These are phyloP conservation scores for Agaricus sinodeliciosus DNA, from an alignment of 768 basidiomycete species.

Conservation along the genomic window DNA sequence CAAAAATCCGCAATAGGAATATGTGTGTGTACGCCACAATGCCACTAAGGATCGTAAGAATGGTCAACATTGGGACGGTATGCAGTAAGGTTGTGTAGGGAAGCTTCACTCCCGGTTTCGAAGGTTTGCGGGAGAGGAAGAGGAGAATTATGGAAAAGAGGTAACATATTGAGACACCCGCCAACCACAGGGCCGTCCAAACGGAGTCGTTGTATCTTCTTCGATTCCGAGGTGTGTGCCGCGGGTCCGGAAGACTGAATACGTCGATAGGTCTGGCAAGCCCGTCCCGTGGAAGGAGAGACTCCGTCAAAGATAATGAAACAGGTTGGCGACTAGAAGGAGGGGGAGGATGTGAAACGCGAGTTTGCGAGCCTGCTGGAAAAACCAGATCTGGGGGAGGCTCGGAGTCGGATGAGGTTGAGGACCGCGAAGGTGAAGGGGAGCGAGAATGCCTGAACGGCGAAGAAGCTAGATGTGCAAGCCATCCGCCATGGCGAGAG, in stretches of 20 bases:
- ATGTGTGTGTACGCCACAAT: slow-evolving; percentile 68
- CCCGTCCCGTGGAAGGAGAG: slow-evolving; percentile 71
- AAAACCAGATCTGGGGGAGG: slow-evolving; percentile 38
- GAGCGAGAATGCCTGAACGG: slow-evolving; percentile 29
- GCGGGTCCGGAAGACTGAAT: slow-evolving; percentile 74
- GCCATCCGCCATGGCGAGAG: slow-evolving; percentile 51
- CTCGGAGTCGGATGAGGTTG: slow-evolving; percentile 33
- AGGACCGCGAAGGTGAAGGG: slow-evolving; percentile 35
- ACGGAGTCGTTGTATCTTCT: slow-evolving; percentile 69
- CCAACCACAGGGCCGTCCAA: slow-evolving; percentile 66
- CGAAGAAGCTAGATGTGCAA: slow-evolving; percentile 70
- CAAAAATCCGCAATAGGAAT: slow-evolving; percentile 71
- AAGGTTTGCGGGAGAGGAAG: slow-evolving; percentile 46
- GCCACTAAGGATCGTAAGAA: slow-evolving; percentile 67
- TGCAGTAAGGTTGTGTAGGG: slow-evolving; percentile 72
- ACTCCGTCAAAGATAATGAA: slow-evolving; percentile 72
- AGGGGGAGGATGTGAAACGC: slow-evolving; percentile 29
- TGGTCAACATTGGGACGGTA: slow-evolving; percentile 70
- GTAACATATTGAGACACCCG: slow-evolving; percentile 51
- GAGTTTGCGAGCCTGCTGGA: slow-evolving; percentile 22
- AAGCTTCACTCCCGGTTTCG: slow-evolving; percentile 27
- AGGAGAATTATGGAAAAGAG: slow-evolving; percentile 61
- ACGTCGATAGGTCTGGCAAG: slow-evolving; percentile 55
- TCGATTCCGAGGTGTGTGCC: slow-evolving; percentile 53
- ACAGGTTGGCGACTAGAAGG: slow-evolving; percentile 37